Percentiles rank a stretch among this genome's conserved stretches.
Evolutionary conservation across 306 rosid genomes (phyloP).

Genomic region (Astragalus membranaceus): DNA sequence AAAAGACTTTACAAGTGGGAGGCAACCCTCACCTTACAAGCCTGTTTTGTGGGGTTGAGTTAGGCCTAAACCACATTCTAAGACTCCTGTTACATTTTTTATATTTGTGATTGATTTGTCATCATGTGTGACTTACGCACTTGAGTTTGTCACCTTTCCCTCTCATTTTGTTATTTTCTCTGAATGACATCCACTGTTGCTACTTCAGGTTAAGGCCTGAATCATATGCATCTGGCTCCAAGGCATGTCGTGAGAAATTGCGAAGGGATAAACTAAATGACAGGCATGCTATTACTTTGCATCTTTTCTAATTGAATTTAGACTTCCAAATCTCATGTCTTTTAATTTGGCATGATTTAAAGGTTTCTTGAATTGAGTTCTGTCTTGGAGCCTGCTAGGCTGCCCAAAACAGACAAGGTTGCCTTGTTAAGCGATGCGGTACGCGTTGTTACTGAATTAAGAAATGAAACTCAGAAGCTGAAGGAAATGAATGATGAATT

Average conservation of each 20-base stretch:
- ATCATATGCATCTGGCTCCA: constrained; percentile 52
- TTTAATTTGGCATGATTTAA: constrained; percentile 32
- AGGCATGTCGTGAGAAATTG: constrained; percentile 88
- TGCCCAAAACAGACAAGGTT: constrained; percentile 78
- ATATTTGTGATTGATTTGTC: no score
- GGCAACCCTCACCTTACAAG: no score
- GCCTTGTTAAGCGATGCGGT: constrained; percentile 67
- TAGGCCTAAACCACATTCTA: no score
- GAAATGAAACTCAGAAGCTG: constrained; percentile 56
- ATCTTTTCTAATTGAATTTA: constrained; percentile 22
- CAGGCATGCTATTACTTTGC: constrained; percentile 50
- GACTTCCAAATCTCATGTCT: constrained; percentile 25
- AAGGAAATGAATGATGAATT: constrained; percentile 52
- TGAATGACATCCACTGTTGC: constrained; percentile 12
- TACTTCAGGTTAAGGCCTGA: constrained; percentile 52
- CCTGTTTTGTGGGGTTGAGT: no score
- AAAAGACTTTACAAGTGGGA: no score
- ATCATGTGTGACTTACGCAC: no score
- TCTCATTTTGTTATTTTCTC: neutral
- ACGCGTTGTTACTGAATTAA: constrained; percentile 53
- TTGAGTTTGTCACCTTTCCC: neutral
- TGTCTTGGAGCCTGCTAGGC: constrained; percentile 66
- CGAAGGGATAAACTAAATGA: constrained; percentile 87
- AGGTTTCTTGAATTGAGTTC: constrained; percentile 90
- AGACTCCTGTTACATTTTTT: no score